phyloP scores from a whole-genome alignment of 108 stramenopile genomes.

The Skeletonema grethae region DNA sequence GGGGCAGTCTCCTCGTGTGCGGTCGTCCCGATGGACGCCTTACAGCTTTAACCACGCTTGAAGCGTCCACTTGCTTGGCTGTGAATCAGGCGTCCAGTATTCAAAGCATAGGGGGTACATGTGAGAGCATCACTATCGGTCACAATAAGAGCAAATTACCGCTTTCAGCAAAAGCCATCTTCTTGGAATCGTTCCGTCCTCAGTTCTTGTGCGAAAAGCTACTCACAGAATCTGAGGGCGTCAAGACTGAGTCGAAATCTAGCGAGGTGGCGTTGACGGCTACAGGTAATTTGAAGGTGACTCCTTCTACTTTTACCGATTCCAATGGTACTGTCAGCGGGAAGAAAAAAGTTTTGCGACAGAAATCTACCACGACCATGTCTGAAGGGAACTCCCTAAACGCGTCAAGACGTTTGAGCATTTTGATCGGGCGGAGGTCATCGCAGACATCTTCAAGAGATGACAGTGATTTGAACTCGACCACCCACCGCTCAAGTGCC shows the following conservation, averaged over 20 bases:
- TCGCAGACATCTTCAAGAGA: no score
- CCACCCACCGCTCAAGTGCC: not conserved
- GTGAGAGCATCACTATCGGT: slow-evolving; percentile 82
- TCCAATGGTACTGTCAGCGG: no score
- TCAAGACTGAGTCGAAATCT: not conserved
- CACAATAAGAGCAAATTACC: slow-evolving; percentile 73
- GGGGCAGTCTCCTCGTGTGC: slow-evolving; percentile 74
- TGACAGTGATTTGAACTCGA: not conserved
- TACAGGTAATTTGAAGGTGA: slow-evolving; percentile 1
- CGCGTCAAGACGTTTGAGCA: not conserved
- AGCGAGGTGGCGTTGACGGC: not conserved
- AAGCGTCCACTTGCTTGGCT: slow-evolving; percentile 66
- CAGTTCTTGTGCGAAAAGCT: slow-evolving; percentile 66
- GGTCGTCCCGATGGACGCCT: slow-evolving; percentile 88
- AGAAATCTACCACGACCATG: not conserved
- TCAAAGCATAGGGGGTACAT: slow-evolving; percentile 66
- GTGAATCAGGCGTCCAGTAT: slow-evolving; percentile 83
- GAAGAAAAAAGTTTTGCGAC: not conserved
- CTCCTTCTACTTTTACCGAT: not conserved
- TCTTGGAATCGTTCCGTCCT: slow-evolving; percentile 56
- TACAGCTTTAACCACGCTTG: slow-evolving; percentile 72
- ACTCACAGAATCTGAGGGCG: slow-evolving; percentile 35
- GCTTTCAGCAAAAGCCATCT: slow-evolving; percentile 49
- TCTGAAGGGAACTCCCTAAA: not conserved
- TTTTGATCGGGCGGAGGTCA: not conserved